Evolutionary conservation across 2,329 filamentous ascomycete species (phyloP), one percentile per base, ranked within the genome.

Genomic region (Pseudogymnoascus sp.): DNA sequence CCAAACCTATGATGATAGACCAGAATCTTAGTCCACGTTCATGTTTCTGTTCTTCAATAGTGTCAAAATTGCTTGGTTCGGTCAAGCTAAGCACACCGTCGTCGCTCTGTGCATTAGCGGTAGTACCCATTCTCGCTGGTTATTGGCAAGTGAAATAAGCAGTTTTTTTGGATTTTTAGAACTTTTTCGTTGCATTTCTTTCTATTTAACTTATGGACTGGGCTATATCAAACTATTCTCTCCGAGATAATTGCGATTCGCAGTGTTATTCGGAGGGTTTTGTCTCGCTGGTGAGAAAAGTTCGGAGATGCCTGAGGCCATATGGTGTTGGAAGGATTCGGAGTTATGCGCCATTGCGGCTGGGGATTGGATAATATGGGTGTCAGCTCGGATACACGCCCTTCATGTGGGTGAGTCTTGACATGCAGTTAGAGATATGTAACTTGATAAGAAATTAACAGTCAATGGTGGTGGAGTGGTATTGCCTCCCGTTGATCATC

Each of bases 281-380:
- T 14, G 31, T 6, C 45, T 16, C 8, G 8, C 23, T 31, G n/a
- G 26, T 52, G 45, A 52, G 45, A 52, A 52, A 31, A 3, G 45
- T 52, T 52, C 45, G 45, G 45, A 52, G 45, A 52, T 52, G 45
- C 45, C 45, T 31, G 45, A 52, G 45, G 45, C 45, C 16, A 19
- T 11, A 6, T 7, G 6, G 43, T 29, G 43, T 29, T 49, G n/a
- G 45, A 52, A 52, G 45, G 45, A 52, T 52, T 16, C 19, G 19
- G n/a, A 12, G 19, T 23, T 23, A 26, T 11, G 26, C 45, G 45
- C 23, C 45, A 52, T 14, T 14, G n/a, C 45, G 45, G 3, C 26
- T 16, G 8, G 45, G 45, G 45, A 52, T 52, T 52, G 45, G 45
- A 52, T 19, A 52, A 52, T 31, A 31, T 29, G 45, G 45, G 16